Base-by-base conservation (phyloP, 352 stramenopile genomes). In the Pythium folliculosum region DNA sequence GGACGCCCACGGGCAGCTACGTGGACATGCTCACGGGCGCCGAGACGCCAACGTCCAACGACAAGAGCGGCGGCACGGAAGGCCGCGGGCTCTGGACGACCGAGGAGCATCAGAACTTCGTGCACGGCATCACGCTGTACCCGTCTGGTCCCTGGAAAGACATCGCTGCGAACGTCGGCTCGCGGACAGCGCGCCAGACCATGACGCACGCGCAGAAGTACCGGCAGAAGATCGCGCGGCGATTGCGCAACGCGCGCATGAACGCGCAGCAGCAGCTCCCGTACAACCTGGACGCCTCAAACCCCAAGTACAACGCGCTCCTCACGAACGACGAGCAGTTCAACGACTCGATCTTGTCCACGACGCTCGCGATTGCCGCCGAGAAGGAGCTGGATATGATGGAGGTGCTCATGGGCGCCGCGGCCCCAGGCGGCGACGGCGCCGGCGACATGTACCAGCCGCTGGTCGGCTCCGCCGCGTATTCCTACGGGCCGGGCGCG, bases 141-240 rank as follows among this genome's bases (percentile, higher is more conserved):
- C 81, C 81, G 32, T 88, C 81, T 0, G 82, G 84, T 0, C 82
- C 83, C 0, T 94, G 85, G 85, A 94, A 92, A 66, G 80, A 89
- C 62, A 94, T 94, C 60, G 83, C 85, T 5, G 70, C 70, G 48
- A 81, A 90, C 70, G 84, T 94, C 16, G 80, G 82, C 44, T 84
- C 81, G 54, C 80, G 83, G 58, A 92, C 83, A 63, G 83, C 83
- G 47, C 81, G 83, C 16, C 85, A 94, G 71, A 91, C 83, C 54
- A 91, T 90, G 83, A 92, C 83, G 12, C 86, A 94, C 72, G 86
- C 86, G 65, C 86, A 94, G 44, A 94, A 94, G 70, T 94, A 94
- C 71, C 84, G 84, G 8, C 82, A 94, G 71, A 94, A 94, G 73
- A 89, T 94, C 71, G 80, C 78, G 56, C 77, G 84, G 52, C 75